Evolutionary conservation across 2,329 filamentous ascomycete genomes (phyloP), one percentile per base, ranked within the genome.

Genomic region (Cercospora janseana): DNA sequence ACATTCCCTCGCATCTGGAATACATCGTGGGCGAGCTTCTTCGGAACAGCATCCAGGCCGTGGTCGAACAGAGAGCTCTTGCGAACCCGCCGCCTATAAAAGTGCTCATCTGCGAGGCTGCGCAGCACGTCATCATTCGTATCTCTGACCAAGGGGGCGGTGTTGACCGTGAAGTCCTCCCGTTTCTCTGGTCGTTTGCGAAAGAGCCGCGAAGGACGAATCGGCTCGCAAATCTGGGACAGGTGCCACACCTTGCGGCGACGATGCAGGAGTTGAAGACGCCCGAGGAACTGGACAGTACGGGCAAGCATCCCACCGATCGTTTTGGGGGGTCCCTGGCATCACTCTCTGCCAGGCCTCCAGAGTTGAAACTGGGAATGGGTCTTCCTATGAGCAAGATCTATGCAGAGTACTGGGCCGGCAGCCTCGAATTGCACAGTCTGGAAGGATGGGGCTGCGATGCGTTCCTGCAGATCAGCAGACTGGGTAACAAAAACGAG

Each of bases 351-450:
- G 87, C 84, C 51, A 79, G 93, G 27, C 88, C 90, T 13, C 92
- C 93, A 0, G 86, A 95, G 65, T 74, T 97, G 54, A 81, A 89
- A 8, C 77, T 98, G 1, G 93, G 93, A 3, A 95, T 98, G 79
- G 93, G 93, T 1, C 71, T 98, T 44, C 93, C 93, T 0, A 84
- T 98, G 72, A 95, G 91, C 63, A 82, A 89, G 55, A 88, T 97
- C 2, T 98, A 97, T 69, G 90, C 92, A 21, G 92, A 97, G 70
- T 97, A 97, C 70, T 98, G 93, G 93, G 93, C 93, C 2, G 93
- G 93, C 18, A 93, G 82, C 62, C 74, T 98, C 6, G 87, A 95
- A 63, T 70, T 97, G 51, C 92, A 97, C 67, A 96, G 87, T 64
- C 74, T 98, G 6, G 92, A 96, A 66, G 94, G 93, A 0, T 97